These are phyloP conservation scores for Skeletonema costatum DNA, from an alignment of 108 stramenopile genomes.

Conservation along the genomic window DNA sequence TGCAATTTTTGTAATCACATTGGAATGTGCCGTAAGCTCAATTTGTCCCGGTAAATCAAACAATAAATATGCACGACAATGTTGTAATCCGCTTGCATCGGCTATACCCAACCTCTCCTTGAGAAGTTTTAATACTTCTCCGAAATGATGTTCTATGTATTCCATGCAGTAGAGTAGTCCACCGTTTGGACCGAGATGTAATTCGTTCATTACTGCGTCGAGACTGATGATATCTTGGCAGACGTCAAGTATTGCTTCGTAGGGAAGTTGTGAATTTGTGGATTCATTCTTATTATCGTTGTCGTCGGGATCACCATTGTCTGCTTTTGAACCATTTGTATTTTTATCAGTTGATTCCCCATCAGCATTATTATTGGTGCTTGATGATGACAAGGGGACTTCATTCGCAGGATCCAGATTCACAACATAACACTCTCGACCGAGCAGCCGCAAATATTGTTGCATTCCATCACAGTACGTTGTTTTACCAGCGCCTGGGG, in stretches of 20 bases:
- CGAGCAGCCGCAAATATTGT: constrained; percentile 87
- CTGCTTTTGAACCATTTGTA: neutral
- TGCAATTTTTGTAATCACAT: constrained; percentile 69
- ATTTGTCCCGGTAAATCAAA: constrained; percentile 98
- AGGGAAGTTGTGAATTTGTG: constrained; percentile 57
- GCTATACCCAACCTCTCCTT: constrained; percentile 33
- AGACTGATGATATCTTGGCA: constrained; percentile 77
- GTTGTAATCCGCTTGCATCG: neutral
- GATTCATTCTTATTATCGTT: constrained; percentile 14
- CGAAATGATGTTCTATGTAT: constrained; percentile 84
- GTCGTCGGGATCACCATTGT: constrained; percentile 12
- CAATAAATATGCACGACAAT: constrained; percentile 71
- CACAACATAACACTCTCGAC: constrained; percentile 89
- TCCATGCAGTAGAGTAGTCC: constrained; percentile 97
- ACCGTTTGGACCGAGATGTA: constrained; percentile 96
- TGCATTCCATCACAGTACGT: constrained; percentile 96
- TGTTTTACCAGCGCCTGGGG: constrained; percentile 97
- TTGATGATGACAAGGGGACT: constrained; percentile 21
- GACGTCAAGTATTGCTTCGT: constrained; percentile 80
- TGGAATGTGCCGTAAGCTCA: constrained; percentile 94
- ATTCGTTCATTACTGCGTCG: constrained; percentile 88
- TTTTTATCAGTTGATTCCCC: neutral
- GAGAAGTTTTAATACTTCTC: constrained; percentile 56
- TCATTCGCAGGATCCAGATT: constrained; percentile 99
- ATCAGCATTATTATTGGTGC: neutral